Evolutionary conservation across 148 eudicot species (phyloP), one percentile per base, ranked within the genome.

Genomic region (Camellia sinensis): DNA sequence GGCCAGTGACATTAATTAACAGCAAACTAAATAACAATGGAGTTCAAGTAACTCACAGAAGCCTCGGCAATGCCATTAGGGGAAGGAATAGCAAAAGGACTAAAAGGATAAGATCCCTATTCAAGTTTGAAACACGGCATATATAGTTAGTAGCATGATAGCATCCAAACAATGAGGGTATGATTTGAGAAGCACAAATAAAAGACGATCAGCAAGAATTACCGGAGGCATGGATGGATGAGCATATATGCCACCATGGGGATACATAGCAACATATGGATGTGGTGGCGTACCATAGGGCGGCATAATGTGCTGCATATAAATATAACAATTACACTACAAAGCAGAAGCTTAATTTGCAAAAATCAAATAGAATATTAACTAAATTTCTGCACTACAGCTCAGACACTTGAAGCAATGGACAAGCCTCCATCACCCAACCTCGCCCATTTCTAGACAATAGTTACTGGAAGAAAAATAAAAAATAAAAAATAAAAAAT

Each of bases 201-300:
- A 14, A 61, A 73, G 4, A 22, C 19, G 21, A 68, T 63, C 52
- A n/a, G 72, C n/a, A 76, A 78, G 73, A 59, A 75, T 44, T 89
- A 97, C 99, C 89, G 97, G 97, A 85, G 98, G 94, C 68, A 97
- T 90, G 60, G 98, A 89, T 70, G 99, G 99, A 86, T 97, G 99
- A 40, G 95, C 96, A 73, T 97, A 97, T 52, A 97, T 75, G 60
- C 95, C 94, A 81, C 99, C 99, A 85, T 87, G 98, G 79, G 99
- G 98, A 91, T 97, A 97, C 99, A 97, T 96, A 72, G 98, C 97
- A 83, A 97, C 84, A 80, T 97, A 97, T 43, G 99, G 99, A 85
- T 92, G 99, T n/a, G 97, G 99, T 56, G 99, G 94, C 64, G 99
- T 92, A 63, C 99, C 99, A 91, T 94, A 97, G 10, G 99, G 98